phyloP scores from a whole-genome alignment of 1,284 basidiomycete genomes.

The Tremellales sp. region DNA sequence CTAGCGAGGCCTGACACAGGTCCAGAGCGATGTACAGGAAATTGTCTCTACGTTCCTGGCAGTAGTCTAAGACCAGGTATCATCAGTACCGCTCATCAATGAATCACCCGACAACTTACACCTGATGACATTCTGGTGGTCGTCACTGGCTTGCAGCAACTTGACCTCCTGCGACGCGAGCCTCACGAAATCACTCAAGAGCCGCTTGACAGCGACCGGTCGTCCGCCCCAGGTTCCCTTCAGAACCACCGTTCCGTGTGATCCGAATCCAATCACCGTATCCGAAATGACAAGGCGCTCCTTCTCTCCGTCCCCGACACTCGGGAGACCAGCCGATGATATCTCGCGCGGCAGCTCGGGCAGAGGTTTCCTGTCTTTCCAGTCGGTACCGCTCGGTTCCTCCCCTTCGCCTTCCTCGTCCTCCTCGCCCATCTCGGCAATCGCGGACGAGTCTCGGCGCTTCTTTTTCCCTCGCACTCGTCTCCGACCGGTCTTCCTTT shows the following conservation, averaged over 20 bases:
- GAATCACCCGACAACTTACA: constrained; percentile 51
- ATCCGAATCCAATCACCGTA: constrained; percentile 80
- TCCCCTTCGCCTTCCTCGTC: constrained; percentile 51
- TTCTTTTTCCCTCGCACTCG: constrained; percentile 40
- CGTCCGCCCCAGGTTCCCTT: constrained; percentile 91
- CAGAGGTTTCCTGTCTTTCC: constrained; percentile 33
- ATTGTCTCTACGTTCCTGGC: constrained; percentile 86
- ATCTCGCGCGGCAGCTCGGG: constrained; percentile 40
- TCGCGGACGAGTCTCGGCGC: constrained; percentile 22
- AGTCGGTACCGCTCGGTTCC: constrained; percentile 32
- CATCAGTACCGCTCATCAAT: background rate
- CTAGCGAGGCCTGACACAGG: constrained; percentile 89
- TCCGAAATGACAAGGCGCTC: constrained; percentile 65
- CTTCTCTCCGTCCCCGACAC: constrained; percentile 27
- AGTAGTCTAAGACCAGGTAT: constrained; percentile 61
- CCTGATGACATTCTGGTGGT: constrained; percentile 96
- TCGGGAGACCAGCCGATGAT: constrained; percentile 26
- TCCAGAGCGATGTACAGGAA: constrained; percentile 98
- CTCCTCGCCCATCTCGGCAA: constrained; percentile 51
- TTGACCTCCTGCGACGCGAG: constrained; percentile 91
- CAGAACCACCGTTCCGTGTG: constrained; percentile 92
- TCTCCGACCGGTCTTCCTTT: constrained; percentile 34
- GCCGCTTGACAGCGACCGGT: constrained; percentile 92
- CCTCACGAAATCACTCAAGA: constrained; percentile 92
- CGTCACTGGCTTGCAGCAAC: constrained; percentile 91